Evolutionary conservation across 306 rosid genomes (phyloP).

Genomic region (Myrica gale): DNA sequence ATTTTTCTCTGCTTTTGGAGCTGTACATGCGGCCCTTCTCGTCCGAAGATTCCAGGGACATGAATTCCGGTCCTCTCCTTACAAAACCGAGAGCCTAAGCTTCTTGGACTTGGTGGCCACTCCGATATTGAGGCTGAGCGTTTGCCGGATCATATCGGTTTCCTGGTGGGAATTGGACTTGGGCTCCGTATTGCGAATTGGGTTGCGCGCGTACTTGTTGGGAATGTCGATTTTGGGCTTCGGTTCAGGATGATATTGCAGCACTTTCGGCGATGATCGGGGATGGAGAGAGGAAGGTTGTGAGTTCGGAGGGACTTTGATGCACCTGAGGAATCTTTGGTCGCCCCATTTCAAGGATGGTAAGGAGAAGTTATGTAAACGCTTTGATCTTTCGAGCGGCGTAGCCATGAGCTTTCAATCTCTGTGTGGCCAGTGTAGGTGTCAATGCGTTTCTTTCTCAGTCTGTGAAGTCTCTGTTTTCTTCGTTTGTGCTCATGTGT

Average conservation of each 20-base stretch:
- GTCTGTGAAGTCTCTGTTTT: slow-evolving; percentile 2
- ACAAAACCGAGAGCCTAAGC: slow-evolving; percentile 36
- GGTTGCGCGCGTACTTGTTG: too few relatives aligned
- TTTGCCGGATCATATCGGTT: too few relatives aligned
- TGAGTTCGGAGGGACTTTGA: slow-evolving; percentile 27
- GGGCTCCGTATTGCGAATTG: too few relatives aligned
- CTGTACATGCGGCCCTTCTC: slow-evolving; percentile 54
- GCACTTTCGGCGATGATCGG: slow-evolving; percentile 25
- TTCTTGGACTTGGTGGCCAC: slow-evolving; percentile 26
- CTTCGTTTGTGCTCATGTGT: neutral
- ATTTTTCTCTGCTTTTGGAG: slow-evolving; percentile 37
- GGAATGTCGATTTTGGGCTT: too few relatives aligned
- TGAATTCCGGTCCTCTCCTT: slow-evolving; percentile 26
- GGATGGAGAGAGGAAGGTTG: slow-evolving; percentile 29
- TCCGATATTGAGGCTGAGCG: too few relatives aligned
- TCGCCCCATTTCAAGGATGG: slow-evolving; percentile 62
- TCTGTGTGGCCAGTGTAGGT: too few relatives aligned
- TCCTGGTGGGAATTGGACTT: too few relatives aligned
- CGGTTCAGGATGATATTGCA: slow-evolving; percentile 15
- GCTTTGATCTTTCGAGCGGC: slow-evolving; percentile 53
- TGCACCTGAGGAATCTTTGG: slow-evolving; percentile 46
- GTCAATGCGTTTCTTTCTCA: neutral
- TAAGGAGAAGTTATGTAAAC: slow-evolving; percentile 59
- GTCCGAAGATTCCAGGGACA: slow-evolving; percentile 67
- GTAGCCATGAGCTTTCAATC: slow-evolving; percentile 28